Percentiles rank a stretch among this genome's conserved stretches.
These are phyloP conservation scores for Rhizophagus sp. DNA, from an alignment of 192 early-diverging fungal species.

Conservation along the genomic window DNA sequence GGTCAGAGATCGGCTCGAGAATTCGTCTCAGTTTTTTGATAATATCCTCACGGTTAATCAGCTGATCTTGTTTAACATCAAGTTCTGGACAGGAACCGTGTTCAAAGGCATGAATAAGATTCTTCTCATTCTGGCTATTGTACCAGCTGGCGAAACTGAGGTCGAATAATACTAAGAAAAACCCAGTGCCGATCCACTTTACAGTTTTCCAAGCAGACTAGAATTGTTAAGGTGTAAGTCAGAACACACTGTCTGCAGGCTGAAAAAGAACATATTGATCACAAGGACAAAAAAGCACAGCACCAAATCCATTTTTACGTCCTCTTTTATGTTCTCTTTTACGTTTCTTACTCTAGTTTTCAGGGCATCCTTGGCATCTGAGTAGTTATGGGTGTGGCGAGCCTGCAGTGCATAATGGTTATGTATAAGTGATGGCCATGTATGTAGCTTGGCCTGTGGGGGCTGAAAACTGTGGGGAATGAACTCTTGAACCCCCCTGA, in stretches of 20 bases:
- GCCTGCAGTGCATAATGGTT: not conserved
- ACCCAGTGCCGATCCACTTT: not conserved
- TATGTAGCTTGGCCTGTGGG: slow-evolving; percentile 13
- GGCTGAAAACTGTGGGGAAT: not conserved
- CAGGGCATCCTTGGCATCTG: slow-evolving; percentile 16
- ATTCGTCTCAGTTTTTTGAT: slow-evolving; percentile 22
- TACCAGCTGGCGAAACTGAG: not conserved
- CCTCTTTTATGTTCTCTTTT: slow-evolving; percentile 21
- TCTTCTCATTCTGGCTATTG: not conserved
- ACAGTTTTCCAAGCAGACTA: not conserved
- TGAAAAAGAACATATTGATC: slow-evolving; percentile 18
- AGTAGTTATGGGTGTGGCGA: slow-evolving; percentile 2
- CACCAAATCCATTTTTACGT: slow-evolving; percentile 6
- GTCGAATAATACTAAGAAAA: slow-evolving; percentile 3
- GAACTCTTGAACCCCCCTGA: slow-evolving; percentile 14
- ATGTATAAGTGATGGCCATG: slow-evolving; percentile 18
- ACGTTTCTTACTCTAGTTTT: slow-evolving; percentile 15
- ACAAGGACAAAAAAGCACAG: slow-evolving; percentile 15
- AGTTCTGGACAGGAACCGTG: slow-evolving; percentile 14
- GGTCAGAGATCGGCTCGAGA: too few species aligned
- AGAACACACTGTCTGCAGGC: slow-evolving; percentile 14
- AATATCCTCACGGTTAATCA: slow-evolving; percentile 15
- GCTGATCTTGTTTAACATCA: not conserved
- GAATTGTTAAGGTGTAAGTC: slow-evolving; percentile 7
- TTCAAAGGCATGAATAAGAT: slow-evolving; percentile 20